Conservation (phyloP, 768 basidiomycete genomes). For the Auriscalpium vulgare region DNA sequence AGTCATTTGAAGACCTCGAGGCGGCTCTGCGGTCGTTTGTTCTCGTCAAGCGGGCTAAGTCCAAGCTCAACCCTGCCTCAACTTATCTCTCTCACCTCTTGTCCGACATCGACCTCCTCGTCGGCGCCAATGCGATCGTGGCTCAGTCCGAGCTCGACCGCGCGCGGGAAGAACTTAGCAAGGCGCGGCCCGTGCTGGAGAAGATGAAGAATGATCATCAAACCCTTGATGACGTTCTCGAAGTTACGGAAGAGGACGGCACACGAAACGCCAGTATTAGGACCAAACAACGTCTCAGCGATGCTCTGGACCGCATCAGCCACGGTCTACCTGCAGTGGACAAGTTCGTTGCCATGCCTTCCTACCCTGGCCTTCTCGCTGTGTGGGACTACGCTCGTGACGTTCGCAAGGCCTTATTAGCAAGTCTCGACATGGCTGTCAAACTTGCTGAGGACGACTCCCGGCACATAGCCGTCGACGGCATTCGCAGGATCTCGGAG, state of each 20-base stretch:
- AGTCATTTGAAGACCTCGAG: slow-evolving; percentile 83
- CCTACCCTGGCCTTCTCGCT: slow-evolving; percentile 75
- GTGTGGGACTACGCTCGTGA: slow-evolving; percentile 84
- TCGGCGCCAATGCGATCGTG: slow-evolving; percentile 78
- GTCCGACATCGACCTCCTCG: slow-evolving; percentile 81
- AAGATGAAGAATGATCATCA: slow-evolving; percentile 75
- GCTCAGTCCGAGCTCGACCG: slow-evolving; percentile 69
- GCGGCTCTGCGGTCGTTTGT: slow-evolving; percentile 89
- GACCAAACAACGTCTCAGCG: slow-evolving; percentile 51
- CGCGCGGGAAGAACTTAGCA: slow-evolving; percentile 61
- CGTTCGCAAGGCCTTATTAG: slow-evolving; percentile 69
- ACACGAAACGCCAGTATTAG: slow-evolving; percentile 42
- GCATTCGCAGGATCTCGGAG: slow-evolving; percentile 57
- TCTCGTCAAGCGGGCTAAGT: slow-evolving; percentile 90
- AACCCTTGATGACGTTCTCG: slow-evolving; percentile 69
- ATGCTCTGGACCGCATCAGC: slow-evolving; percentile 71
- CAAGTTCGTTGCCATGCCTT: slow-evolving; percentile 47
- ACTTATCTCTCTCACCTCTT: slow-evolving; percentile 91
- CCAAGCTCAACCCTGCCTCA: slow-evolving; percentile 79
- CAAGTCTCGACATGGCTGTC: slow-evolving; percentile 75
- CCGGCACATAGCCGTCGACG: slow-evolving; percentile 50
- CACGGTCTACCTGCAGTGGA: slow-evolving; percentile 65
- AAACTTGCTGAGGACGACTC: slow-evolving; percentile 79
- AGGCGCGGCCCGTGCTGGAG: slow-evolving; percentile 75
- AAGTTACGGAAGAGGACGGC: slow-evolving; percentile 69